Evolutionary conservation across 2,329 filamentous ascomycete genomes (phyloP).

Genomic region (Pestalotiopsis sp.): DNA sequence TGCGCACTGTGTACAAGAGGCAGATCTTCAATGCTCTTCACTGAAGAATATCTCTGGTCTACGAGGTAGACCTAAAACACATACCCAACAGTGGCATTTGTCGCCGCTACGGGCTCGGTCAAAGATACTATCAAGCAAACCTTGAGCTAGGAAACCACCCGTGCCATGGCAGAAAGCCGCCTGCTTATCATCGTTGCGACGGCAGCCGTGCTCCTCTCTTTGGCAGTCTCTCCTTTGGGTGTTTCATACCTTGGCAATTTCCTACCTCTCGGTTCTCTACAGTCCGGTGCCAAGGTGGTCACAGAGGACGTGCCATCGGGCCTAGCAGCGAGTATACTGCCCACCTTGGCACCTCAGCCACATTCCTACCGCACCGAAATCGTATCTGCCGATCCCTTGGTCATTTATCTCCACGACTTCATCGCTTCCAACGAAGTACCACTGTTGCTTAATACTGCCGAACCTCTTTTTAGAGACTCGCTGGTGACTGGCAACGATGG

Average conservation of each 20-base stretch:
- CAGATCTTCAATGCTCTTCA: too few relatives aligned
- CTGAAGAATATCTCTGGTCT: too few relatives aligned
- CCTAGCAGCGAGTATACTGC: neutral
- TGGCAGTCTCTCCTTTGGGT: neutral
- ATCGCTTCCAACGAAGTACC: constrained; percentile 36
- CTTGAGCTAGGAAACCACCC: too few relatives aligned
- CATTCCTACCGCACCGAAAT: constrained; percentile 40
- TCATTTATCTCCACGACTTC: constrained; percentile 47
- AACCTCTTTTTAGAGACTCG: constrained; percentile 39
- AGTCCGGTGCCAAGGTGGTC: neutral
- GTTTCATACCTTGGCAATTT: neutral
- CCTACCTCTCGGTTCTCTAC: neutral
- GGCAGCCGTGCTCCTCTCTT: too few relatives aligned
- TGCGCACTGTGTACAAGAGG: too few relatives aligned
- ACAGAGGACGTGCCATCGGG: neutral
- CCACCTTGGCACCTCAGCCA: neutral
- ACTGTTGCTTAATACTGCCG: constrained; percentile 37
- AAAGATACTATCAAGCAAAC: too few relatives aligned
- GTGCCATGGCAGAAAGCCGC: too few relatives aligned
- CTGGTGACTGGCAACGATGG: constrained; percentile 38
- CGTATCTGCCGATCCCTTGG: constrained; percentile 42
- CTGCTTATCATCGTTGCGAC: too few relatives aligned
- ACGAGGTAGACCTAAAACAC: too few relatives aligned
- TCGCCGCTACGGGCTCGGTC: too few relatives aligned
- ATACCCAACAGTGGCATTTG: too few relatives aligned